These are phyloP conservation scores for Logfia minima DNA, from an alignment of 129 eudicot species.

Conservation along the genomic window DNA sequence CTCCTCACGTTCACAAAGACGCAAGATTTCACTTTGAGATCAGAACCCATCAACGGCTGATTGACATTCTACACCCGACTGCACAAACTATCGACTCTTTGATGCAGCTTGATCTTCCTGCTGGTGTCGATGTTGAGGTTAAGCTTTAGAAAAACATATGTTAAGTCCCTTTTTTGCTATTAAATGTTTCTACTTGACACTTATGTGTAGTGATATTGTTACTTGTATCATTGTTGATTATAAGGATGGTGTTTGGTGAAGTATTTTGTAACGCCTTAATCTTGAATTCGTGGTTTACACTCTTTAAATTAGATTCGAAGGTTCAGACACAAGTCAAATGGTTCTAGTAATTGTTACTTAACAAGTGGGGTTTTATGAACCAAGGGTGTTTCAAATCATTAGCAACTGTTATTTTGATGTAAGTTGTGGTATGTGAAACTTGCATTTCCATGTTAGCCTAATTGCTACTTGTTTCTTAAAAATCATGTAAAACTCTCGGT, in stretches of 20 bases:
- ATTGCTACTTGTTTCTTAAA: too few relatives aligned
- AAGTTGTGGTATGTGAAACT: background rate
- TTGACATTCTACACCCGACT: slow-evolving; percentile 88
- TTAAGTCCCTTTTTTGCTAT: slow-evolving; percentile 18
- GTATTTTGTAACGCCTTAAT: slow-evolving; percentile 13
- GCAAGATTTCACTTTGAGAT: slow-evolving; percentile 95
- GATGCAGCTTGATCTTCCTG: slow-evolving; percentile 94
- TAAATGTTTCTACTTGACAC: slow-evolving; percentile 18
- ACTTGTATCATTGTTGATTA: slow-evolving; percentile 22
- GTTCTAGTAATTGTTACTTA: background rate
- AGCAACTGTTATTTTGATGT: background rate
- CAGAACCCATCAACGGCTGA: slow-evolving; percentile 87
- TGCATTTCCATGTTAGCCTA: too few relatives aligned
- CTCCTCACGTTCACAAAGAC: slow-evolving; percentile 97
- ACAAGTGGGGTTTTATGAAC: background rate
- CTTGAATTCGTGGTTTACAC: slow-evolving; percentile 10
- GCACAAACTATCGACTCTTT: slow-evolving; percentile 86
- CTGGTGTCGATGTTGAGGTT: slow-evolving; percentile 94
- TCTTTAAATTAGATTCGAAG: background rate
- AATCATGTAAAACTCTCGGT: too few relatives aligned
- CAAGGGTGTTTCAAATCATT: background rate
- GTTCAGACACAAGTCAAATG: slow-evolving; percentile 2
- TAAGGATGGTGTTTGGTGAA: slow-evolving; percentile 22
- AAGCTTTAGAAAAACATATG: slow-evolving; percentile 52
- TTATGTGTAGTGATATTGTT: slow-evolving; percentile 25